These are phyloP conservation scores for Pythium phragmitis DNA, from an alignment of 352 stramenopile genomes.

Conservation along the genomic window DNA sequence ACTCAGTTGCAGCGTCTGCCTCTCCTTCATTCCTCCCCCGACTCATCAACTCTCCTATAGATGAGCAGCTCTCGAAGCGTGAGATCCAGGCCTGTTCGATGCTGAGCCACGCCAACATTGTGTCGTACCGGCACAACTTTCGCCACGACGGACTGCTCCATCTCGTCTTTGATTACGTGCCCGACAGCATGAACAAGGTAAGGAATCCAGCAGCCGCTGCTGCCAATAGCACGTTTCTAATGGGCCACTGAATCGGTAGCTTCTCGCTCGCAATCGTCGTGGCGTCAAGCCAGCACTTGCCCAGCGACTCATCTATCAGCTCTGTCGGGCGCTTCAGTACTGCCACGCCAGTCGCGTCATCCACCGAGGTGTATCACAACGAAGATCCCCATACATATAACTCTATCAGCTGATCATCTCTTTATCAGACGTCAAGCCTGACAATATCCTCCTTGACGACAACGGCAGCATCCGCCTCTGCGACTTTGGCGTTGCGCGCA, in stretches of 20 bases:
- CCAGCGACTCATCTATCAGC: conserved; percentile 58
- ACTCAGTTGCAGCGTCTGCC: not conserved
- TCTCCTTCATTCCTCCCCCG: too few species aligned
- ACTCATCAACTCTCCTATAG: conserved; percentile 25
- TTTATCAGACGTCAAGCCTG: conserved; percentile 69
- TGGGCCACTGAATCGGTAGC: conserved; percentile 20
- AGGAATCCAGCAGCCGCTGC: not conserved
- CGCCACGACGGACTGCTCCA: conserved; percentile 73
- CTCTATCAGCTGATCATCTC: not conserved
- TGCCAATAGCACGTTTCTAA: too few species aligned
- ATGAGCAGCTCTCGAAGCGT: conserved; percentile 74
- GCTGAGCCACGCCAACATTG: conserved; percentile 77
- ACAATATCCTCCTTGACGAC: conserved; percentile 83
- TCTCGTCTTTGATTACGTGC: conserved; percentile 79
- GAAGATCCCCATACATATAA: too few species aligned
- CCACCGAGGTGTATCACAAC: conserved; percentile 53
- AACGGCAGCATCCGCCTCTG: conserved; percentile 70
- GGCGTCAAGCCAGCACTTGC: conserved; percentile 57
- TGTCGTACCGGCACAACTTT: conserved; percentile 83
- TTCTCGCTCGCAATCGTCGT: conserved; percentile 56
- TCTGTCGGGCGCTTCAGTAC: conserved; percentile 74
- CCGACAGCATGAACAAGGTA: conserved; percentile 71
- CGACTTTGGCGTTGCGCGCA: conserved; percentile 78
- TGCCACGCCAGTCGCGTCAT: conserved; percentile 81
- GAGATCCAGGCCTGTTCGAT: conserved; percentile 84